phyloP scores from a whole-genome alignment of 2,329 filamentous ascomycete genomes.

The Epichloe brachyelytri region DNA sequence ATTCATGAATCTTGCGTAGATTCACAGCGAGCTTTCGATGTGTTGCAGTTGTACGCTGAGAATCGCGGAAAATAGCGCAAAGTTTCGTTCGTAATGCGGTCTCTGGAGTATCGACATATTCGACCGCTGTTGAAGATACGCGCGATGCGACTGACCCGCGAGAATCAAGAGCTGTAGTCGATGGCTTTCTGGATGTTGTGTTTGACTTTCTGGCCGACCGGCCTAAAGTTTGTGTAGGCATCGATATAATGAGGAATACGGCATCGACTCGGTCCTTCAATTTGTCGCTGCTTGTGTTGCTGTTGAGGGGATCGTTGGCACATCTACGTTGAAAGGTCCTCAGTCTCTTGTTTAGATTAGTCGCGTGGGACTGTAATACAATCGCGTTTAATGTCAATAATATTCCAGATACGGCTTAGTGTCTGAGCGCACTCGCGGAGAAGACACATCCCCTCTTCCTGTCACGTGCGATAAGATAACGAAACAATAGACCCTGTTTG shows the following conservation, averaged over 20 bases:
- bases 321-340: neutral
- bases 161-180: slow-evolving; percentile 23
- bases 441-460: slow-evolving; percentile 5
- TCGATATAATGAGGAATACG: slow-evolving; percentile 13
- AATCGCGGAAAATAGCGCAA: slow-evolving; percentile 61
- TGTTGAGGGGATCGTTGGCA: neutral
- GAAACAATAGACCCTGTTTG: neutral
- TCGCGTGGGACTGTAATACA: slow-evolving; percentile 12
- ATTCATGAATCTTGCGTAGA: slow-evolving; percentile 80
- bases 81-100: slow-evolving; percentile 63
- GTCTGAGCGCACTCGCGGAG: neutral
- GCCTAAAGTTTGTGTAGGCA: slow-evolving; percentile 37
- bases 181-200: slow-evolving; percentile 26
- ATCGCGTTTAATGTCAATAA: slow-evolving; percentile 19
- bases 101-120: slow-evolving; percentile 61
- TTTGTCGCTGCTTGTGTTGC: neutral
- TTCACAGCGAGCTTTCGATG: slow-evolving; percentile 83
- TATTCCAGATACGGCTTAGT: slow-evolving; percentile 19
- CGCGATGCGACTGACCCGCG: slow-evolving; percentile 35
- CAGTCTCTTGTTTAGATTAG: slow-evolving; percentile 14
- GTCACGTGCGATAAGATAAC: slow-evolving; percentile 24
- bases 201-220: slow-evolving; percentile 34
- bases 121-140: slow-evolving; percentile 45
- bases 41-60: slow-evolving; percentile 78
- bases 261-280: neutral